Percentiles rank a stretch among this genome's conserved stretches.
phyloP scores from a whole-genome alignment of 2,329 filamentous ascomycete genomes.

The Huntiella savannae region DNA sequence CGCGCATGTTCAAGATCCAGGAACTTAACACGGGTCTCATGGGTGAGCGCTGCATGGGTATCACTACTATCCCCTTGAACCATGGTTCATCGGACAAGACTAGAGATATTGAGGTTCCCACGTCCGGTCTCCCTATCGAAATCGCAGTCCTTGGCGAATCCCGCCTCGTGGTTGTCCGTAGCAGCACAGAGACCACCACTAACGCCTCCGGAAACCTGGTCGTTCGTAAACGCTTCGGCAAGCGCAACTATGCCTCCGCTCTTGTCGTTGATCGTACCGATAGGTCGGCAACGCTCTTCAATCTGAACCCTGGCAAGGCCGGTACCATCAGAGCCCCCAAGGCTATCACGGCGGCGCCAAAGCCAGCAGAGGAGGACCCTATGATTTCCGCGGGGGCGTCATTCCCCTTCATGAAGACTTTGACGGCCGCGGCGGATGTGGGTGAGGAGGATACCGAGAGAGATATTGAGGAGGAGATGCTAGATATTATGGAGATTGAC shows the following conservation, averaged over 20 bases:
- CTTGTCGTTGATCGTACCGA: conserved; percentile 35
- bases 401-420: conserved; percentile 27
- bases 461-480: conserved; percentile 39
- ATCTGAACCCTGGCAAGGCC: conserved; percentile 28
- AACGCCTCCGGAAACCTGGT: conserved; percentile 21
- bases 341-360: conserved; percentile 13
- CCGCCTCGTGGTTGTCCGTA: conserved; percentile 33
- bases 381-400: background rate
- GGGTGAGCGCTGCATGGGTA: conserved; percentile 36
- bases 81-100: conserved; percentile 17
- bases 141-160: conserved; percentile 36
- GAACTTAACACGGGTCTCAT: conserved; percentile 34
- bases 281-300: conserved; percentile 26
- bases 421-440: conserved; percentile 34
- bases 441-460: conserved; percentile 23
- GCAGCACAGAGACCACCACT: conserved; percentile 26
- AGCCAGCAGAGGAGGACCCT: conserved; percentile 21
- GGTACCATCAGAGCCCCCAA: conserved; percentile 19
- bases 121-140: conserved; percentile 28
- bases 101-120: conserved; percentile 15
- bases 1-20: conserved; percentile 34
- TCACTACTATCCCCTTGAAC: conserved; percentile 22
- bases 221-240: conserved; percentile 16
- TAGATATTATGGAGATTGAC: conserved; percentile 49
- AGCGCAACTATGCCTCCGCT: conserved; percentile 20